phyloP scores from a whole-genome alignment of 495 filamentous ascomycete species.

The Lasiosphaeria miniovina region DNA sequence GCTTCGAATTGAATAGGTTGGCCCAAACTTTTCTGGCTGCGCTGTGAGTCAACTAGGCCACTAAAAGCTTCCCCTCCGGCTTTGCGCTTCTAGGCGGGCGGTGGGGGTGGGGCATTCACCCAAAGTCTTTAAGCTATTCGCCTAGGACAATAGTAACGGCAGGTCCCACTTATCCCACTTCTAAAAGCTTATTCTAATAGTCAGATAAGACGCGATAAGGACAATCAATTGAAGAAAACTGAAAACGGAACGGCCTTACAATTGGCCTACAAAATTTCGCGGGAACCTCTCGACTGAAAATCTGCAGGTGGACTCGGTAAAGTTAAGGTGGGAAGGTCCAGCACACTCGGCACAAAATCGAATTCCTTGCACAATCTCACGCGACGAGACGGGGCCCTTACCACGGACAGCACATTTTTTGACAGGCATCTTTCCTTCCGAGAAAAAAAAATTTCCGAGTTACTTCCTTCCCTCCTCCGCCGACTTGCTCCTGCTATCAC shows the following conservation, averaged over 20 bases:
- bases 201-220: not conserved
- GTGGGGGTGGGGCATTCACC: too few relatives aligned
- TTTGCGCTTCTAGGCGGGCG: too few relatives aligned
- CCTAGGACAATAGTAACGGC: not conserved
- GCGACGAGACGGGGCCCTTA: too few relatives aligned
- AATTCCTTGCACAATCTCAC: too few relatives aligned
- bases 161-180: too few relatives aligned
- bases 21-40: slow-evolving; percentile 2
- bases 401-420: too few relatives aligned
- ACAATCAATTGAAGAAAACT: not conserved
- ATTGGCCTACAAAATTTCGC: slow-evolving; percentile 34
- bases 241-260: slow-evolving; percentile 27
- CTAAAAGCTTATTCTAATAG: not conserved
- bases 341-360: not conserved
- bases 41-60: slow-evolving; percentile 1
- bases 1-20: not conserved
- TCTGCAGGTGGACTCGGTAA: not conserved
- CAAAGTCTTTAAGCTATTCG: not conserved
- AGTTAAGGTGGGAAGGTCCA: not conserved
- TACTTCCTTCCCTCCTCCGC: not conserved
- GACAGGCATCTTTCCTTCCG: too few relatives aligned
- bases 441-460: too few relatives aligned
- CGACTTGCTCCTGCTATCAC: too few relatives aligned
- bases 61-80: too few relatives aligned
- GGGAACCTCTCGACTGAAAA: slow-evolving; percentile 11